Evolutionary conservation across 2,329 filamentous ascomycete genomes (phyloP), one percentile per base, ranked within the genome.

Genomic region (Colletotrichum orchidophilum): DNA sequence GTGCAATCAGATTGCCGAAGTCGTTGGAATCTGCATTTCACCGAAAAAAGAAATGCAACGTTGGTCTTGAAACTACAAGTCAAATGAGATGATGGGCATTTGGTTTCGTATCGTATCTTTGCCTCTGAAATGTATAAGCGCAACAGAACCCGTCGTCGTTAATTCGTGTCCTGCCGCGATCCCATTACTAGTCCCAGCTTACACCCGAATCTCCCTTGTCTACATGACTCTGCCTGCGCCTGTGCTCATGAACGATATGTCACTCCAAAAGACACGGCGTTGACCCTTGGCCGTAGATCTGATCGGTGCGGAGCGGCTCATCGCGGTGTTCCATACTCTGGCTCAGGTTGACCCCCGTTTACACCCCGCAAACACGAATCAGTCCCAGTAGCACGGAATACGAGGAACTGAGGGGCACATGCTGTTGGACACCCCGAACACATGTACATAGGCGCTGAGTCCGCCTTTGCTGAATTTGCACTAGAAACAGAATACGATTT

Each of bases 341-440:
- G 65, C 53, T 69, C 53, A 33, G 46, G 33, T 27, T 52, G 27
- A 21, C 31, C 68, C 58, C 68, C 64, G 42, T 68, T 29, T 24
- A 39, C 64, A 68, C 68, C 64, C 64, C 64, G 59, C 46, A 68
- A 69, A 63, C 46, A 69, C 53, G 69, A 69, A 49, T 71, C 64
- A 53, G 69, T 63, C 53, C 27, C 65, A 54, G 27, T 59, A 15
- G n/a, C 46, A 46, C 27, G 65, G 31, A 63, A 63, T 50, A 63
- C 64, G 42, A 69, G 59, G 58, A 63, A 59, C 31, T 42, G 64
- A 63, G 59, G 63, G 64, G 69, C 52, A 49, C 8, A 50, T 35
- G 26, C 18, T 27, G 50, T 8, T 33, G 24, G n/a, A n/a, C 65
- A 59, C 53, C 53, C 58, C 35, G 27, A 68, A 31, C 24, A 27